Evolutionary conservation across 1,139 yeast genomes (phyloP).

Genomic region (Diutina mesorugosa): DNA sequence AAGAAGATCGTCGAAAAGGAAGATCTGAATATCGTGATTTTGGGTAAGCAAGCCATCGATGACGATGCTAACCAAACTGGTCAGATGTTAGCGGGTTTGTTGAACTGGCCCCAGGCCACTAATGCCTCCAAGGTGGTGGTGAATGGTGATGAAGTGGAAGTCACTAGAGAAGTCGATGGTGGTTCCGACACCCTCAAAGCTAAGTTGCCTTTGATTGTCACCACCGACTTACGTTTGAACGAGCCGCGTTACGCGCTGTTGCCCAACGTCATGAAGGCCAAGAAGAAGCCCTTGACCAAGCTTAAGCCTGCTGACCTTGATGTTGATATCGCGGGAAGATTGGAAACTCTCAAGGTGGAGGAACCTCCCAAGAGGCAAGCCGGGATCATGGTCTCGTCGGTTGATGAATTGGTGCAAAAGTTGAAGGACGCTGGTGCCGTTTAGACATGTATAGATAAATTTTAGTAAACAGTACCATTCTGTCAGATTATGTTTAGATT

Average conservation of each 20-base stretch:
- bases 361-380: conserved; percentile 80
- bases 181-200: conserved; percentile 81
- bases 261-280: conserved; percentile 96
- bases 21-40: conserved; percentile 61
- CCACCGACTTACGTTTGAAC: conserved; percentile 87
- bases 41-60: conserved; percentile 95
- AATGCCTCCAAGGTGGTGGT: conserved; percentile 82
- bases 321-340: conserved; percentile 48
- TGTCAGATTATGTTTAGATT: too few species aligned
- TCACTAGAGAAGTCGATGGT: conserved; percentile 90
- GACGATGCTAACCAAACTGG: conserved; percentile 96
- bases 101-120: conserved; percentile 97
- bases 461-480: not conserved
- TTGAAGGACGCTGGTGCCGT: conserved; percentile 59
- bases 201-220: conserved; percentile 70
- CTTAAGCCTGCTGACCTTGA: conserved; percentile 61
- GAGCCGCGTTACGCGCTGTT: conserved; percentile 89
- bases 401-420: conserved; percentile 71
- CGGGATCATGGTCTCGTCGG: conserved; percentile 68
- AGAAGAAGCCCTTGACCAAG: conserved; percentile 82
- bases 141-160: conserved; percentile 47
- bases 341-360: conserved; percentile 59
- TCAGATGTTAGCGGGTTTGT: conserved; percentile 87
- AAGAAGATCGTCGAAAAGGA: conserved; percentile 61
- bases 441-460: not conserved